These are phyloP conservation scores for Arthrobotrys musiformis DNA, from an alignment of 2,329 filamentous ascomycete genomes.

Conservation along the genomic window DNA sequence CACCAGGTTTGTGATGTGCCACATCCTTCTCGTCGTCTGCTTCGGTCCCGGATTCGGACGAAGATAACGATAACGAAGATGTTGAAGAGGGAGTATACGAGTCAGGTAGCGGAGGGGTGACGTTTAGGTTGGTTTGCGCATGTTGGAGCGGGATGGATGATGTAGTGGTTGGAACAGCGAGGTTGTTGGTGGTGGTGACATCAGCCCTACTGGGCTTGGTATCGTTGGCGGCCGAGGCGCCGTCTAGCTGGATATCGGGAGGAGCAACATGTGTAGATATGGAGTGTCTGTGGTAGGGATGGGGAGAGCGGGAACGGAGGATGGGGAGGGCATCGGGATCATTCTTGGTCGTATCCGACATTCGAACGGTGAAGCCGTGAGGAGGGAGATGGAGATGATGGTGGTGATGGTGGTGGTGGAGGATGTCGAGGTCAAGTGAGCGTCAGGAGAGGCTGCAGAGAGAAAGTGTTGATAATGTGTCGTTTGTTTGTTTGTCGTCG, in stretches of 20 bases:
- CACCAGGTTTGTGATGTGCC: constrained; percentile 24
- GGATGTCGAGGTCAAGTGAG: constrained; percentile 13
- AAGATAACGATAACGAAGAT: constrained; percentile 61
- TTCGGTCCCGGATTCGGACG: constrained; percentile 60
- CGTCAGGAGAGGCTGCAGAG: not conserved
- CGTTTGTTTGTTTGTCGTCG: too few species aligned
- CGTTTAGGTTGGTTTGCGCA: constrained; percentile 44
- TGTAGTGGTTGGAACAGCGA: constrained; percentile 16
- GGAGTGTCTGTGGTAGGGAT: constrained; percentile 46
- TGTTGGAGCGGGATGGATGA: constrained; percentile 48
- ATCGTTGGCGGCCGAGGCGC: not conserved
- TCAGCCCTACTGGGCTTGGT: constrained; percentile 48
- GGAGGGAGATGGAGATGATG: too few species aligned
- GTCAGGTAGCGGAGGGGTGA: not conserved
- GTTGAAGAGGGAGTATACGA: constrained; percentile 30
- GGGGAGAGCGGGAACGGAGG: constrained; percentile 50
- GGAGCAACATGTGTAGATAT: constrained; percentile 30
- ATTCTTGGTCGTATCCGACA: constrained; percentile 48
- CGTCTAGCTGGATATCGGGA: constrained; percentile 20
- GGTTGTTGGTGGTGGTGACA: constrained; percentile 19
- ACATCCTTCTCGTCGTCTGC: constrained; percentile 59
- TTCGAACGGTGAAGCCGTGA: constrained; percentile 38
- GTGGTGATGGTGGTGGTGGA: too few species aligned
- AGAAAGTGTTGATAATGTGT: constrained; percentile 36
- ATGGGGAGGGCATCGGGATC: constrained; percentile 39